phyloP scores from a whole-genome alignment of 164 flowering plant species.

The Echeveria elegans region DNA sequence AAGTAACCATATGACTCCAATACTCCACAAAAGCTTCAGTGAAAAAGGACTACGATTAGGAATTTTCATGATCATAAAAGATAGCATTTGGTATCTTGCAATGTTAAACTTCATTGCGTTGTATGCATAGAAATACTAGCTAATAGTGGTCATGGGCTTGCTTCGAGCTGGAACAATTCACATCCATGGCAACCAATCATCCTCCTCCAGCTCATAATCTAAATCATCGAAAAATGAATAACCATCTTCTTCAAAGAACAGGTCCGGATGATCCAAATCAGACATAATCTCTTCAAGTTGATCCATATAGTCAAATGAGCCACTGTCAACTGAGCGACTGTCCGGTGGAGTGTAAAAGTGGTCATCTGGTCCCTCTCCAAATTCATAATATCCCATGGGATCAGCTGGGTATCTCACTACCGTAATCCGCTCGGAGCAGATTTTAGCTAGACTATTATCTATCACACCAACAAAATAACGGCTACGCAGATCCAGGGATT shows the following conservation, averaged over 20 bases:
- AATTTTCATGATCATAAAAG: too few species aligned
- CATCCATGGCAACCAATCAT: conserved; percentile 1
- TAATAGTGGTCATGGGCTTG: too few species aligned
- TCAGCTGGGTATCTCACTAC: conserved; percentile 31
- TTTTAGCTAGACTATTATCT: conserved; percentile 21
- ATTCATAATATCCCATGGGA: conserved; percentile 28
- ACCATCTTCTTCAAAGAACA: not conserved
- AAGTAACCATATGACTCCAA: too few species aligned
- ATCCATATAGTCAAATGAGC: conserved; percentile 18
- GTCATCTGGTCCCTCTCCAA: conserved; percentile 8
- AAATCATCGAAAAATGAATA: not conserved
- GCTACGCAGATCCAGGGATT: conserved; percentile 45
- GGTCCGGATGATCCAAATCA: conserved; percentile 8
- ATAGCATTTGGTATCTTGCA: too few species aligned
- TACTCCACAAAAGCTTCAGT: too few species aligned
- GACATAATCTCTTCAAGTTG: not conserved
- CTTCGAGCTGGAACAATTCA: not conserved
- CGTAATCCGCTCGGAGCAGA: conserved; percentile 27
- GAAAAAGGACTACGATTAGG: too few species aligned
- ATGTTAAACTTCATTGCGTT: too few species aligned
- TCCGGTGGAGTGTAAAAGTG: conserved; percentile 19
- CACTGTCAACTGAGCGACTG: conserved; percentile 23
- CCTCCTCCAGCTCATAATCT: not conserved
- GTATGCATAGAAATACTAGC: too few species aligned
- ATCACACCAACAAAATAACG: conserved; percentile 29